phyloP scores from a whole-genome alignment of 1,284 basidiomycete genomes.

The Fomitopsis betulina region DNA sequence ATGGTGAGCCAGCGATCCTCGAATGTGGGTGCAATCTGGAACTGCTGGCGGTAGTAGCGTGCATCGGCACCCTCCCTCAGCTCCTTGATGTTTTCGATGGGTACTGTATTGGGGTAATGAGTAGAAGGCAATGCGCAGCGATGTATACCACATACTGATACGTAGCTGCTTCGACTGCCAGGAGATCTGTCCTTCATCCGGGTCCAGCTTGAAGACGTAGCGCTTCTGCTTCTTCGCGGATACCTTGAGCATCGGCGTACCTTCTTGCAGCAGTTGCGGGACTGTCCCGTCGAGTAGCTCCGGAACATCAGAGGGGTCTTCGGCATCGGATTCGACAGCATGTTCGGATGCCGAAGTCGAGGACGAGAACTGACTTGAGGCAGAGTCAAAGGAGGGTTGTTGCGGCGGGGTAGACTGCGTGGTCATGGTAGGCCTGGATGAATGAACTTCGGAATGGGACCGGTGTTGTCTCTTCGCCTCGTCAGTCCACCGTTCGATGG shows the following conservation, averaged over 20 bases:
- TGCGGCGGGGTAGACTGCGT: neutral
- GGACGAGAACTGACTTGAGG: neutral
- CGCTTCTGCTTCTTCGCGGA: slow-evolving; percentile 81
- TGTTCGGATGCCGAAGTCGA: slow-evolving; percentile 2
- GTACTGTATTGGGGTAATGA: slow-evolving; percentile 45
- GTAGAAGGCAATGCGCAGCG: neutral
- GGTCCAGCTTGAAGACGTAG: slow-evolving; percentile 70
- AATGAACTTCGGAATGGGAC: slow-evolving; percentile 16
- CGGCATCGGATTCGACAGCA: neutral
- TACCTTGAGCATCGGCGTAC: slow-evolving; percentile 83
- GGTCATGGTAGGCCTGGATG: slow-evolving; percentile 14
- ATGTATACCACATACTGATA: slow-evolving; percentile 51
- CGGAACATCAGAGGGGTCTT: slow-evolving; percentile 9
- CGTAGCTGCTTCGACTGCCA: slow-evolving; percentile 82
- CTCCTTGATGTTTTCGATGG: slow-evolving; percentile 89
- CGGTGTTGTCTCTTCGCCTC: slow-evolving; percentile 15
- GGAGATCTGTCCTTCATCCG: slow-evolving; percentile 76
- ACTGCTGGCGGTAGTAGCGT: slow-evolving; percentile 75
- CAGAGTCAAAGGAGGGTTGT: neutral
- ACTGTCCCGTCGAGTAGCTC: slow-evolving; percentile 37
- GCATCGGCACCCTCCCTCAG: slow-evolving; percentile 78
- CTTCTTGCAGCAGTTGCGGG: slow-evolving; percentile 50
- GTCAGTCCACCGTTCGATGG: slow-evolving; percentile 11
- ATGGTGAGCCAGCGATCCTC: slow-evolving; percentile 76
- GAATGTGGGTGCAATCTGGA: slow-evolving; percentile 57